Evolutionary conservation across 495 filamentous ascomycete species (phyloP).

Genomic region (Penicillium bovifimosum): DNA sequence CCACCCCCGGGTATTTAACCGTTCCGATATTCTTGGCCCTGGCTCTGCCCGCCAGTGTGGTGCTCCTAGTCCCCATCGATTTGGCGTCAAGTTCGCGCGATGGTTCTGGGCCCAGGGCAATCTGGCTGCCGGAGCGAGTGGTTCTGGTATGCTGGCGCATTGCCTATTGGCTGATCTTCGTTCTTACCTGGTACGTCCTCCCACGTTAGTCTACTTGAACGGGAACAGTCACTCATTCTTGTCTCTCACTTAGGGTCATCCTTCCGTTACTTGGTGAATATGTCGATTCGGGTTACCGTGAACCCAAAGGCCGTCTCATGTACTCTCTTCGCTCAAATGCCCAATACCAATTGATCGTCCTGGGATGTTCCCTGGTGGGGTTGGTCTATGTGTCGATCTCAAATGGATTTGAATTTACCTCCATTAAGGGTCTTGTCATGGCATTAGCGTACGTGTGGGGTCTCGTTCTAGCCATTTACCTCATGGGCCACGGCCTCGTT

Average conservation of each 20-base stretch:
- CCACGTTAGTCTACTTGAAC: neutral
- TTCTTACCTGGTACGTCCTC: constrained; percentile 74
- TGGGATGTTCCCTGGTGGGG: constrained; percentile 64
- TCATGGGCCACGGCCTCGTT: constrained; percentile 96
- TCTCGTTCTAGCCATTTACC: constrained; percentile 81
- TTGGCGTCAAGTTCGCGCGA: constrained; percentile 78
- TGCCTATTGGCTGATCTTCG: constrained; percentile 94
- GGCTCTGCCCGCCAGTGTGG: constrained; percentile 85
- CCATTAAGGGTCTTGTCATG: constrained; percentile 78
- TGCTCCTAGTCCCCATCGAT: constrained; percentile 95
- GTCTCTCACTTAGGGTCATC: constrained; percentile 58
- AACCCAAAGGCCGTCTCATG: constrained; percentile 68
- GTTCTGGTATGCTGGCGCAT: constrained; percentile 86
- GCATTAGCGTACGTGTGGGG: constrained; percentile 93
- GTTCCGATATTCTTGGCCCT: constrained; percentile 90
- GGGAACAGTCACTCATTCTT: constrained; percentile 4
- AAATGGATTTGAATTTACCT: constrained; percentile 60
- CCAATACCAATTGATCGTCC: constrained; percentile 75
- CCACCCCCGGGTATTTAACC: constrained; percentile 84
- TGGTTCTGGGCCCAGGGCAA: constrained; percentile 58
- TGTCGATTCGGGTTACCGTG: constrained; percentile 86
- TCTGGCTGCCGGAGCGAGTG: constrained; percentile 61
- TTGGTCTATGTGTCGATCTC: constrained; percentile 78
- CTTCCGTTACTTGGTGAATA: constrained; percentile 91
- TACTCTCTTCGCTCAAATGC: constrained; percentile 83